A percentile compares a stretch with the other conserved stretches of the same genome.
Evolutionary conservation across 352 stramenopile genomes (phyloP).

Genomic region (Pythium rishiriense): DNA sequence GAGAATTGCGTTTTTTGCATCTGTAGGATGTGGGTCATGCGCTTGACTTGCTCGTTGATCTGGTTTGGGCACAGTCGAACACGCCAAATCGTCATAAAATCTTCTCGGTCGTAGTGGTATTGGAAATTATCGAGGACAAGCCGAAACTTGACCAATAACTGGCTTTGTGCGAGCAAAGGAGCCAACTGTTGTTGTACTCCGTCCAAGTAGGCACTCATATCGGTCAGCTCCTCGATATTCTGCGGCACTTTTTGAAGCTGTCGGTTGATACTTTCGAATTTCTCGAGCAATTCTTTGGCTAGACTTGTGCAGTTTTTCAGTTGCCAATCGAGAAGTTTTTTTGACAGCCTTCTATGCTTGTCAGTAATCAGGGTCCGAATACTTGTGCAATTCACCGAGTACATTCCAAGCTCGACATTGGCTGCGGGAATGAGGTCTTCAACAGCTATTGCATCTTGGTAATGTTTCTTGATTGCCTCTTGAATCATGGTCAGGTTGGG

Average conservation of each 20-base stretch:
- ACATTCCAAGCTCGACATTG: constrained; percentile 82
- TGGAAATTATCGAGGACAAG: constrained; percentile 79
- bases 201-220: constrained; percentile 87
- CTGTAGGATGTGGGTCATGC: constrained; percentile 76
- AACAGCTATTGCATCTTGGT: constrained; percentile 52
- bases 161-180: constrained; percentile 66
- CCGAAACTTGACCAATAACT: constrained; percentile 80
- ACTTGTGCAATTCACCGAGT: constrained; percentile 73
- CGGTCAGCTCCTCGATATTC: constrained; percentile 92
- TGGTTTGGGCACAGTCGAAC: constrained; percentile 87
- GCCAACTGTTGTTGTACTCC: constrained; percentile 61
- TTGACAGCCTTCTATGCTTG: constrained; percentile 69
- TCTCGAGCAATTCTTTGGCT: constrained; percentile 74
- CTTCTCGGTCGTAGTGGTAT: constrained; percentile 84
- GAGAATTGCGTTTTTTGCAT: constrained; percentile 86
- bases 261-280: constrained; percentile 83
- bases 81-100: constrained; percentile 91
- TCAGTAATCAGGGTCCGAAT: constrained; percentile 74
- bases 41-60: constrained; percentile 85
- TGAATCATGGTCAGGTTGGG: constrained; percentile 70
- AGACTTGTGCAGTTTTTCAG: constrained; percentile 74
- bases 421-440: constrained; percentile 60
- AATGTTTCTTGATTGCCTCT: constrained; percentile 78
- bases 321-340: constrained; percentile 77
- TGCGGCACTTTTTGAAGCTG: constrained; percentile 85